These are phyloP conservation scores for Pittosporum tobira DNA, from an alignment of 129 eudicot species.

Conservation along the genomic window DNA sequence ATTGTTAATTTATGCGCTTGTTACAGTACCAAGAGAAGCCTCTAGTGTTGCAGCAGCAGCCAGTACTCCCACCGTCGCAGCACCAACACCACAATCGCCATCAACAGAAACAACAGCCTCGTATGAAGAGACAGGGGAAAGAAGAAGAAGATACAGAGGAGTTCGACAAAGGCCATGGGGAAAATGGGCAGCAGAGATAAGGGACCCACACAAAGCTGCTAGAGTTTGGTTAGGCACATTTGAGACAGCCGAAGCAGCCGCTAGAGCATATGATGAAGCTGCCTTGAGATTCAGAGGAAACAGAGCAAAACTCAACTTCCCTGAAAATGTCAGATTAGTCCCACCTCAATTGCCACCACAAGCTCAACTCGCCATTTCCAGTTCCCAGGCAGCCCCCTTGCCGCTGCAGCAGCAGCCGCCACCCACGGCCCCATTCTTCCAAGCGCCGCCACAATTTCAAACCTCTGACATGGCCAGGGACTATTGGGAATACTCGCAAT, in stretches of 20 bases:
- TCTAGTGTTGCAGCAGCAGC: slow-evolving; percentile 11
- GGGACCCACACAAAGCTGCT: slow-evolving; percentile 94
- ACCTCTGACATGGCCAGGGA: slow-evolving; percentile 30
- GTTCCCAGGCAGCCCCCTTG: slow-evolving; percentile 17
- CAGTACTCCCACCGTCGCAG: not conserved
- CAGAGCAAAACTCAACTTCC: slow-evolving; percentile 88
- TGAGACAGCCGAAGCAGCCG: slow-evolving; percentile 89
- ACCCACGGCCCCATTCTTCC: slow-evolving; percentile 15
- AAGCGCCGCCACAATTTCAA: slow-evolving; percentile 13
- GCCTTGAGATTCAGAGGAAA: slow-evolving; percentile 75
- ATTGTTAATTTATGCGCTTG: not conserved
- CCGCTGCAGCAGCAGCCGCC: slow-evolving; percentile 5
- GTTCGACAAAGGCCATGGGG: slow-evolving; percentile 98
- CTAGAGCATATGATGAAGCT: slow-evolving; percentile 85
- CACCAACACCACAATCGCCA: slow-evolving; percentile 10
- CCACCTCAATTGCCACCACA: slow-evolving; percentile 24
- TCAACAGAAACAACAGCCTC: slow-evolving; percentile 13
- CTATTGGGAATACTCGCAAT: slow-evolving; percentile 68
- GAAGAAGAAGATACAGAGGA: slow-evolving; percentile 76
- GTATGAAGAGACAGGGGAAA: slow-evolving; percentile 36
- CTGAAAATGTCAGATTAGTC: slow-evolving; percentile 50
- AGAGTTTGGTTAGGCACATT: slow-evolving; percentile 89
- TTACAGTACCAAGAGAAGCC: slow-evolving; percentile 29
- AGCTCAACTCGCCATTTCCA: slow-evolving; percentile 18
- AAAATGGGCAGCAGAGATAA: slow-evolving; percentile 93